Evolutionary conservation across 169 alveolate genomes (phyloP).

Genomic region (Cryptosporidium sp.): DNA sequence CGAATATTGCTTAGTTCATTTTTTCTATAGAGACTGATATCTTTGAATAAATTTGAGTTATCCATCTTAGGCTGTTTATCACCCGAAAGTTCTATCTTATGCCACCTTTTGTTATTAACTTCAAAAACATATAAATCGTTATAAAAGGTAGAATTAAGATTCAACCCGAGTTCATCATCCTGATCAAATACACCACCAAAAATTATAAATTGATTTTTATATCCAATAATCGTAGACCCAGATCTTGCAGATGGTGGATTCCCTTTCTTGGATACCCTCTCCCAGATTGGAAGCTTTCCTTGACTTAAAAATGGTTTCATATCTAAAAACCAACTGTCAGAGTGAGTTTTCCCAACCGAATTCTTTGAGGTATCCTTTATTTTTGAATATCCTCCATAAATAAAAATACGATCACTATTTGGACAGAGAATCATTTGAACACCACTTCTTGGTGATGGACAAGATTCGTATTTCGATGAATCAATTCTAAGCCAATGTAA

Average conservation of each 20-base stretch:
- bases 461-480: slow-evolving; percentile 30
- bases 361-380: slow-evolving; percentile 84
- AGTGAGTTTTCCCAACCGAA: slow-evolving; percentile 84
- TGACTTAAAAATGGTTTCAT: slow-evolving; percentile 79
- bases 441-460: slow-evolving; percentile 73
- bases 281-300: slow-evolving; percentile 54
- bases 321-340: slow-evolving; percentile 89
- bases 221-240: slow-evolving; percentile 83
- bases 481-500: slow-evolving; percentile 63
- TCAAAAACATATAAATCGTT: slow-evolving; percentile 84
- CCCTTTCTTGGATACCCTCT: slow-evolving; percentile 49
- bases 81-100: not conserved
- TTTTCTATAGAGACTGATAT: not conserved
- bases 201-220: slow-evolving; percentile 82
- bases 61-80: not conserved
- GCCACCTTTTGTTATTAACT: slow-evolving; percentile 76
- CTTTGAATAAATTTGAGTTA: not conserved
- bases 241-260: slow-evolving; percentile 77
- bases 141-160: slow-evolving; percentile 81
- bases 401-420: slow-evolving; percentile 76
- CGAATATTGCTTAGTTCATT: not conserved
- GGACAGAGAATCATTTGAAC: slow-evolving; percentile 60
- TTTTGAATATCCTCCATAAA: slow-evolving; percentile 91
- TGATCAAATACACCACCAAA: slow-evolving; percentile 91
- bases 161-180: slow-evolving; percentile 84